A percentile compares a stretch with the other conserved stretches of the same genome.
Conservation (phyloP, 2,329 filamentous ascomycete species). For the Teratosphaeria zuluensis region DNA sequence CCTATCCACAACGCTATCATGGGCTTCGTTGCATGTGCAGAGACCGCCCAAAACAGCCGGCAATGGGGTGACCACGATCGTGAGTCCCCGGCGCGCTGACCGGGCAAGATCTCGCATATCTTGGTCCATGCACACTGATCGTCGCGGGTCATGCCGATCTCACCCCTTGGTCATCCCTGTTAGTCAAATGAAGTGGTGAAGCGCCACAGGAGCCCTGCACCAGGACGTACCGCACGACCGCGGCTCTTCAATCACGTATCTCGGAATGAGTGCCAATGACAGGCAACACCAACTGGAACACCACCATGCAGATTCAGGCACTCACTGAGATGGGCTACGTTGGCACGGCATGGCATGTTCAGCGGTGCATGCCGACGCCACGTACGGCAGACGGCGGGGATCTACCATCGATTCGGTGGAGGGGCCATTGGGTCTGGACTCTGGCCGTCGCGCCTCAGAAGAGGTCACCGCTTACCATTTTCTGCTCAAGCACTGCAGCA, state of each 20-base stretch:
- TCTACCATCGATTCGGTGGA: background rate
- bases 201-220: background rate
- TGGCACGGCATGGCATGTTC: background rate
- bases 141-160: background rate
- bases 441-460: background rate
- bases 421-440: background rate
- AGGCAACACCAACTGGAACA: background rate
- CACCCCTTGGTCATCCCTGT: background rate
- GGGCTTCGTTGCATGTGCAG: background rate
- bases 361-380: background rate
- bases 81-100: background rate
- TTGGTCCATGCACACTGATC: background rate
- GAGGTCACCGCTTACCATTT: background rate
- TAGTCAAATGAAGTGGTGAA: background rate
- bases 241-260: background rate
- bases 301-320: background rate
- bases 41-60: background rate
- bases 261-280: background rate
- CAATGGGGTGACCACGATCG: background rate
- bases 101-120: background rate
- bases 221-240: background rate
- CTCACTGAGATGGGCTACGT: background rate
- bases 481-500: background rate
- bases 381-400: background rate
- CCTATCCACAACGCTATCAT: background rate